Percentiles rank a stretch among this genome's conserved stretches.
phyloP scores from a whole-genome alignment of 768 basidiomycete species.

The Hygrophorus pudorinus region DNA sequence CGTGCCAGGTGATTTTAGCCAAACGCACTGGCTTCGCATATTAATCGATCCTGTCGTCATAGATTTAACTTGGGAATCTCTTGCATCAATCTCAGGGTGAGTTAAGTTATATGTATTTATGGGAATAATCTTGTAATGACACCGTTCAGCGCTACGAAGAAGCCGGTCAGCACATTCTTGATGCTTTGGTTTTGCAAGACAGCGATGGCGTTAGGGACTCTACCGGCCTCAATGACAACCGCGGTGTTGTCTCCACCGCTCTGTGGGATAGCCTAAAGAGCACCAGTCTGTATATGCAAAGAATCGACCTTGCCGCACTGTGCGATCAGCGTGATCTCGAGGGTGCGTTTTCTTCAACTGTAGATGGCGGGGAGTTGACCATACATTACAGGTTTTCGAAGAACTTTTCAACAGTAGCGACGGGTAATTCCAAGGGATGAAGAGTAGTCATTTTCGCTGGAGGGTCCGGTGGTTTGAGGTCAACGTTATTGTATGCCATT shows the following conservation, averaged over 20 bases:
- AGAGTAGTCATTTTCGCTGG: not conserved
- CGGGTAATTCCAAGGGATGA: not conserved
- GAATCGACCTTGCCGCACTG: conserved; percentile 64
- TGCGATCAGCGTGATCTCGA: conserved; percentile 70
- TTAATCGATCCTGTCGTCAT: not conserved
- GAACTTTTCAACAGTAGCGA: conserved; percentile 14
- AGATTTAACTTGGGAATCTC: conserved; percentile 94
- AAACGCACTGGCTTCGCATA: conserved; percentile 1
- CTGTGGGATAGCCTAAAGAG: conserved; percentile 88
- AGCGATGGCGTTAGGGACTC: conserved; percentile 59
- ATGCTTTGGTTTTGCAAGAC: conserved; percentile 85
- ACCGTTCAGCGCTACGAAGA: conserved; percentile 67
- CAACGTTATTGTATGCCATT: too few species aligned
- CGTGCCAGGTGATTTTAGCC: conserved; percentile 58
- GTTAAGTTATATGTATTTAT: conserved; percentile 16
- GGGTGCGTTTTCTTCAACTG: conserved; percentile 20
- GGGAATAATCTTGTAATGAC: conserved; percentile 3
- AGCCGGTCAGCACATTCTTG: conserved; percentile 78
- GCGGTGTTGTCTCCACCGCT: conserved; percentile 65
- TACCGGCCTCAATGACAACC: conserved; percentile 34
- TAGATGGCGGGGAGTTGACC: not conserved
- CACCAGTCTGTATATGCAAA: conserved; percentile 70
- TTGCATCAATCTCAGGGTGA: conserved; percentile 75
- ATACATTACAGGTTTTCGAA: conserved; percentile 21
- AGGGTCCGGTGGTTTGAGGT: too few species aligned